phyloP scores from a whole-genome alignment of 805 yeast species.

The Priceomyces carsonii region DNA sequence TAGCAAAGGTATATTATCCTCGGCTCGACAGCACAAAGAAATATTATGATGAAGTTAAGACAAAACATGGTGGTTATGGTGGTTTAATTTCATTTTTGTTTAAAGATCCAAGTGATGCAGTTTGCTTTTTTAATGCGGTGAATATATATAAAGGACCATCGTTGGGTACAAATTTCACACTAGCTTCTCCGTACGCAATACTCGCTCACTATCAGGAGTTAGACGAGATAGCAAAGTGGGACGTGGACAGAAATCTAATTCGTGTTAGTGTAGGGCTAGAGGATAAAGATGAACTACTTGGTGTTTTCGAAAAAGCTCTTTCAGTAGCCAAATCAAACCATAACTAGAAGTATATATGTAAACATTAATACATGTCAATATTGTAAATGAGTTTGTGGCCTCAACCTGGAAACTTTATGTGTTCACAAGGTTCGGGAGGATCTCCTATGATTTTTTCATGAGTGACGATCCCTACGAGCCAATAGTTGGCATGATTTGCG shows the following conservation, averaged over 20 bases:
- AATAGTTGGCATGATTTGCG: slow-evolving; percentile 47
- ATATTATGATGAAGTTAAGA: slow-evolving; percentile 71
- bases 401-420: slow-evolving; percentile 23
- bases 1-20: slow-evolving; percentile 76
- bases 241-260: slow-evolving; percentile 74
- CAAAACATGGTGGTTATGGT: slow-evolving; percentile 82
- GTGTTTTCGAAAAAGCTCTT: slow-evolving; percentile 53
- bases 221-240: slow-evolving; percentile 78
- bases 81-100: slow-evolving; percentile 79
- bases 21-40: slow-evolving; percentile 49
- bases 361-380: too few relatives aligned
- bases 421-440: slow-evolving; percentile 52
- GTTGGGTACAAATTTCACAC: slow-evolving; percentile 84
- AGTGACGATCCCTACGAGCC: slow-evolving; percentile 60
- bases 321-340: slow-evolving; percentile 21
- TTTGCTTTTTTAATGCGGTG: slow-evolving; percentile 69
- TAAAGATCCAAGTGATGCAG: slow-evolving; percentile 61
- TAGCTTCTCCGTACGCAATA: slow-evolving; percentile 87
- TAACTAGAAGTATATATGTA: too few relatives aligned
- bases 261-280: slow-evolving; percentile 88
- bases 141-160: slow-evolving; percentile 85
- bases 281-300: slow-evolving; percentile 57
- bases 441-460: slow-evolving; percentile 47
- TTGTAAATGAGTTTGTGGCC: too few relatives aligned
- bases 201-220: slow-evolving; percentile 83